phyloP scores from a whole-genome alignment of 2,329 filamentous ascomycete genomes.

The Alternaria hordeiaustralica region DNA sequence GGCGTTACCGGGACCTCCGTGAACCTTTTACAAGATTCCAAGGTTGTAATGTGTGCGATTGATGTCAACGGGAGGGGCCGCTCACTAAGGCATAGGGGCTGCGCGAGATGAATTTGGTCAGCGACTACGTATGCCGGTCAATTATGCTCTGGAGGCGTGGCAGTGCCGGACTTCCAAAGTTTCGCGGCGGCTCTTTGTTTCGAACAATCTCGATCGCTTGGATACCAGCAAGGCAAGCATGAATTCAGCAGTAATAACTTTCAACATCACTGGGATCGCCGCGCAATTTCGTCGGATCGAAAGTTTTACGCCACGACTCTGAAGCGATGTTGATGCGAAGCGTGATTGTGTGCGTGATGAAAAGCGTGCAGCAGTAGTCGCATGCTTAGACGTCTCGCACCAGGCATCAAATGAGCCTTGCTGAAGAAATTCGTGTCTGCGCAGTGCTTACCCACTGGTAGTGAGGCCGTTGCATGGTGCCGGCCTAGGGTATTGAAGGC shows the following conservation, averaged over 20 bases:
- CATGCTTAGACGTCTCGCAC: background rate
- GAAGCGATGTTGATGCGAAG: background rate
- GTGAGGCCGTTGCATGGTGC: background rate
- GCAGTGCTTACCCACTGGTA: background rate
- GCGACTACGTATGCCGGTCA: background rate
- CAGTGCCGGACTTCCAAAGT: background rate
- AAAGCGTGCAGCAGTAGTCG: background rate
- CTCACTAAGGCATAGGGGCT: background rate
- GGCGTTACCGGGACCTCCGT: background rate
- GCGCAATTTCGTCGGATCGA: background rate
- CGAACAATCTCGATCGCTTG: background rate
- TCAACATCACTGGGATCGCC: background rate
- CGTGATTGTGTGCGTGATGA: background rate
- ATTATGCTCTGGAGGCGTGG: background rate
- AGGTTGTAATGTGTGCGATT: background rate
- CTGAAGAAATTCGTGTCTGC: background rate
- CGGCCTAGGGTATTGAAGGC: background rate
- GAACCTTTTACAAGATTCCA: background rate
- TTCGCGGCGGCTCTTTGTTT: background rate
- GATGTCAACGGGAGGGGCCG: background rate
- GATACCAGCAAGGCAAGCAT: background rate
- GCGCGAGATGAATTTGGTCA: background rate
- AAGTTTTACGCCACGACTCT: background rate
- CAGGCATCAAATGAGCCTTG: background rate
- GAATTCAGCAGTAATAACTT: background rate